Percentiles rank a stretch among this genome's conserved stretches.
These are phyloP conservation scores for Epichloe typhina DNA, from an alignment of 2,329 filamentous ascomycete genomes.

Conservation along the genomic window DNA sequence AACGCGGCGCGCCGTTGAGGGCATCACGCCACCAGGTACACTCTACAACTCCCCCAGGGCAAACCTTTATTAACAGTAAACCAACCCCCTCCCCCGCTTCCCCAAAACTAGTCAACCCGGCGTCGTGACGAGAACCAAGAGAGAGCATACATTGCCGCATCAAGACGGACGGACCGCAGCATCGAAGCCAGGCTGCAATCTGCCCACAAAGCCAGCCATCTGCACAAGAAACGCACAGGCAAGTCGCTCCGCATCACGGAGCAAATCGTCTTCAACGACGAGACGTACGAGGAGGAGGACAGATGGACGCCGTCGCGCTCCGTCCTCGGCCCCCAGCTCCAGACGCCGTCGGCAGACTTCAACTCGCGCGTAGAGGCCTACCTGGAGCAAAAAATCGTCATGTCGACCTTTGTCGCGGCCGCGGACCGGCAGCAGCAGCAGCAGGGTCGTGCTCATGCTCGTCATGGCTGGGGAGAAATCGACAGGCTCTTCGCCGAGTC, in stretches of 20 bases:
- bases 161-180: constrained; percentile 72
- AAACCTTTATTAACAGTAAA: not conserved
- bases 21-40: constrained; percentile 1
- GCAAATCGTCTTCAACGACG: constrained; percentile 76
- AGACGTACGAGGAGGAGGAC: constrained; percentile 94
- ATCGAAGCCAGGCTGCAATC: constrained; percentile 82
- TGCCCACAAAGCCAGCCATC: constrained; percentile 74
- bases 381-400: constrained; percentile 1
- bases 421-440: not conserved
- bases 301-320: constrained; percentile 15
- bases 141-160: constrained; percentile 84
- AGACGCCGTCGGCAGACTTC: not conserved
- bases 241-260: constrained; percentile 70
- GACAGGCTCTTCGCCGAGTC: constrained; percentile 1
- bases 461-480: not conserved
- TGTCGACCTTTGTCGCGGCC: not conserved
- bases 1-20: not conserved
- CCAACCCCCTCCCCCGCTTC: no score
- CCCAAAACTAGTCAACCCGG: not conserved
- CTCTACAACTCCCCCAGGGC: no score
- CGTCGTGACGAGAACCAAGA: constrained; percentile 61
- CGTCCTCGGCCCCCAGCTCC: not conserved
- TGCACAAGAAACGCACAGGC: constrained; percentile 79
- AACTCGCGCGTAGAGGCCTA: constrained; percentile 1
- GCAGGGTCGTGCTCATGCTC: no score